Evolutionary conservation across 2,329 filamentous ascomycete species (phyloP).

Genomic region (Emergomyces orientalis): DNA sequence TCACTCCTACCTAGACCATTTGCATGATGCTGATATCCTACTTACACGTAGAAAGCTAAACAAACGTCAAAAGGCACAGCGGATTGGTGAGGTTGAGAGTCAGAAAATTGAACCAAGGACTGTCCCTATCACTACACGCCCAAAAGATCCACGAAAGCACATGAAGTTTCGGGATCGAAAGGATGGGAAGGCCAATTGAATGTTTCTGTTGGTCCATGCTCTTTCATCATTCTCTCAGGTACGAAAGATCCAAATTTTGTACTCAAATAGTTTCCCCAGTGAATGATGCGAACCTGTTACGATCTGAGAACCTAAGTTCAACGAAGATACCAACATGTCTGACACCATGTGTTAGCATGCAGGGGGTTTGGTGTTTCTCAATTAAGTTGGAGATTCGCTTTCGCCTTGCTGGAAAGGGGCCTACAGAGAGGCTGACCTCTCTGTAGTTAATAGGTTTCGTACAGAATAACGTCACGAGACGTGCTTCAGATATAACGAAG

Average conservation of each 20-base stretch:
- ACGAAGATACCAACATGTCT: background rate
- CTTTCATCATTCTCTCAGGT: background rate
- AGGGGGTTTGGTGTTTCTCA: background rate
- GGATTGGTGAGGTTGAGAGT: background rate
- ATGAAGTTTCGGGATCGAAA: background rate
- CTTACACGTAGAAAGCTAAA: background rate
- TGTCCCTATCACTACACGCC: background rate
- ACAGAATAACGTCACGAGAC: too few relatives aligned
- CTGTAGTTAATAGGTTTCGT: background rate
- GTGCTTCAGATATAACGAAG: background rate
- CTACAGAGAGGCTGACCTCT: background rate
- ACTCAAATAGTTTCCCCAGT: background rate
- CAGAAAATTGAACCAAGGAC: background rate
- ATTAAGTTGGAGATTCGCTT: background rate
- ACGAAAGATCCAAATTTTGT: background rate
- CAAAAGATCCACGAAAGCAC: background rate
- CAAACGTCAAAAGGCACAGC: background rate
- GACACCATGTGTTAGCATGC: background rate
- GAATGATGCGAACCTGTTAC: background rate
- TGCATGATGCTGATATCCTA: background rate
- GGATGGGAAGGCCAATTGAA: too few relatives aligned
- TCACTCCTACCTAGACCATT: background rate
- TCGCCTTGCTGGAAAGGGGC: background rate
- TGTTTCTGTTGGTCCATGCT: background rate
- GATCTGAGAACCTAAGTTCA: background rate